phyloP scores from a whole-genome alignment of 257 asterid genomes.

The Handroanthus guayacan region DNA sequence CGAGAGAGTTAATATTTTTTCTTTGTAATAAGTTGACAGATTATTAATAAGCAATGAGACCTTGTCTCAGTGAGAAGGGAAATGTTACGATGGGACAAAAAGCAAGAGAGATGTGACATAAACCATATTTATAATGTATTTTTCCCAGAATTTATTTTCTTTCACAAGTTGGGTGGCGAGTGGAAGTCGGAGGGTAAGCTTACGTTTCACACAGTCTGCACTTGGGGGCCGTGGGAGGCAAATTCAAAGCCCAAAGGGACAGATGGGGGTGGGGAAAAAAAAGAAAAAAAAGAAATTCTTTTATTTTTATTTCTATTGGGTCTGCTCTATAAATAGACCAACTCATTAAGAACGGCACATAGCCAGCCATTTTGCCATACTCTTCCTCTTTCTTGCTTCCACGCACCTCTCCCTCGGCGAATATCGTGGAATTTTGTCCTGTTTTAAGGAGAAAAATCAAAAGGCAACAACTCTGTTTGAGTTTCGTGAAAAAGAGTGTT shows the following conservation, averaged over 20 bases:
- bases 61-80: too few relatives aligned
- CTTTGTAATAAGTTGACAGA: too few relatives aligned
- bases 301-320: too few relatives aligned
- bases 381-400: neutral
- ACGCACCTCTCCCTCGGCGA: neutral
- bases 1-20: too few relatives aligned
- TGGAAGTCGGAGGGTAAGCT: neutral
- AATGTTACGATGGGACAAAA: too few relatives aligned
- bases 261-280: neutral
- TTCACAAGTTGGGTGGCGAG: neutral
- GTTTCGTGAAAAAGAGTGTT: neutral
- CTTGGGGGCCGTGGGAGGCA: neutral
- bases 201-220: neutral
- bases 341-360: neutral
- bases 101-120: neutral
- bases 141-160: neutral
- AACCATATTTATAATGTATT: neutral
- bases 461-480: neutral
- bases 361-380: conserved; percentile 8
- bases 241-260: neutral
- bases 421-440: neutral
- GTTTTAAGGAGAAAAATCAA: neutral
- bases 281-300: neutral
- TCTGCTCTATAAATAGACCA: conserved; percentile 6
- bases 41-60: too few relatives aligned